Percentiles rank a stretch among this genome's conserved stretches.
Evolutionary conservation across 345 rosid genomes (phyloP).

Genomic region (Pelargonium nanum): DNA sequence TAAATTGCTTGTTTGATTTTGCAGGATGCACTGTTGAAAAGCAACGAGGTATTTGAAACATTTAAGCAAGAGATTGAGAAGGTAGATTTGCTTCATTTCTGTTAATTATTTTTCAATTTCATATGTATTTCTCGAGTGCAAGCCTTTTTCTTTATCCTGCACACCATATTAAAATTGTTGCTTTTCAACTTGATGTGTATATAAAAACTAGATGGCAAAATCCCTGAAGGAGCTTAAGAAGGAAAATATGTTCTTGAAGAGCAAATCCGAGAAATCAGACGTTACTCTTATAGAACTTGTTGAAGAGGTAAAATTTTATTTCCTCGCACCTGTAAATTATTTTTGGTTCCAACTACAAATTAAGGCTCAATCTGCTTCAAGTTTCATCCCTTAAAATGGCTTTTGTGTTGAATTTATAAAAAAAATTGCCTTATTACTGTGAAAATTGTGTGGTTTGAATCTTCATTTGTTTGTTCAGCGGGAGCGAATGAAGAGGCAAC

Average conservation of each 20-base stretch:
- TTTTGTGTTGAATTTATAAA: too few relatives aligned
- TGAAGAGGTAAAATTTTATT: constrained; percentile 52
- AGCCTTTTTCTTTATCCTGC: too few relatives aligned
- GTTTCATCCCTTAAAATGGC: not conserved
- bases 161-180: not conserved
- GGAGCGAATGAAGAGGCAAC: constrained; percentile 58
- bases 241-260: constrained; percentile 77
- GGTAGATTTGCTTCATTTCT: constrained; percentile 26
- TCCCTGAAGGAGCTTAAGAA: constrained; percentile 75
- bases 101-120: not conserved
- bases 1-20: constrained; percentile 13
- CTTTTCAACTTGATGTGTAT: not conserved
- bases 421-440: too few relatives aligned
- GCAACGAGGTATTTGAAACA: constrained; percentile 91
- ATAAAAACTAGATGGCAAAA: constrained; percentile 60
- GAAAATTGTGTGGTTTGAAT: constrained; percentile 1
- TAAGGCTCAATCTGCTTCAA: not conserved
- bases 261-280: constrained; percentile 78
- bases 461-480: constrained; percentile 35
- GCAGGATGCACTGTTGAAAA: constrained; percentile 88
- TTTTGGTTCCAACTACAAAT: not conserved
- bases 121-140: not conserved
- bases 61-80: constrained; percentile 89
- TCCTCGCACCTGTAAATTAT: not conserved
- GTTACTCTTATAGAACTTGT: constrained; percentile 66